Evolutionary conservation across 139 green algal genomes (phyloP).

Genomic region (Yamagishiella unicocca): DNA sequence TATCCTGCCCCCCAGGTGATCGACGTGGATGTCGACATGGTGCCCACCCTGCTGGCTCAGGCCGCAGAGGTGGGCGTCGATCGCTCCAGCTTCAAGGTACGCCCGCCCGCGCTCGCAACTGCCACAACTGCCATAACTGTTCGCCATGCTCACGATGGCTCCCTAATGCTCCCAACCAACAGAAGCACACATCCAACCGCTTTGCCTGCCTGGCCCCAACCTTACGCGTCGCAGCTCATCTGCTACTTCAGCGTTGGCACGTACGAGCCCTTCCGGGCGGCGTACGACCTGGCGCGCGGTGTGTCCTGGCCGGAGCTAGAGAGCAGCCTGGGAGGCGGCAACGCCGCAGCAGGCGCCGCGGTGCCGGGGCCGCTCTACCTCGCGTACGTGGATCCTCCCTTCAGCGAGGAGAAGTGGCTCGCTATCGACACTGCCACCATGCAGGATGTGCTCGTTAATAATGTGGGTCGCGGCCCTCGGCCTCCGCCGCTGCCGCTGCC

Average conservation of each 20-base stretch:
- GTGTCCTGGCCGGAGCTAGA: not conserved
- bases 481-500: no score
- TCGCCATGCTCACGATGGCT: no score
- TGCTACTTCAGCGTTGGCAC: constrained; percentile 46
- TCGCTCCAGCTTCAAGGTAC: not conserved
- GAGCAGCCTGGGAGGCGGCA: not conserved
- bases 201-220: not conserved
- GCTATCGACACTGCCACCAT: not conserved
- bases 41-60: not conserved
- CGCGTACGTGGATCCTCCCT: not conserved
- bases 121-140: no score
- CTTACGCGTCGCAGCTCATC: constrained; percentile 12
- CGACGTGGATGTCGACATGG: constrained; percentile 37
- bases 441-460: not conserved
- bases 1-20: not conserved
- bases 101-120: no score
- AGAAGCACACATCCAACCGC: not conserved
- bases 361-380: constrained; percentile 21
- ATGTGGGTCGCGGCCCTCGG: no score
- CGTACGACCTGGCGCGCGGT: not conserved
- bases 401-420: constrained; percentile 25
- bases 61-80: not conserved
- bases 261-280: not conserved
- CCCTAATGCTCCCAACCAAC: no score
- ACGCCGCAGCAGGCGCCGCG: not conserved